A percentile compares a stretch with the other conserved stretches of the same genome.
Conservation (phyloP, 1,139 yeast genomes). For the Taphrina wiesneri region DNA sequence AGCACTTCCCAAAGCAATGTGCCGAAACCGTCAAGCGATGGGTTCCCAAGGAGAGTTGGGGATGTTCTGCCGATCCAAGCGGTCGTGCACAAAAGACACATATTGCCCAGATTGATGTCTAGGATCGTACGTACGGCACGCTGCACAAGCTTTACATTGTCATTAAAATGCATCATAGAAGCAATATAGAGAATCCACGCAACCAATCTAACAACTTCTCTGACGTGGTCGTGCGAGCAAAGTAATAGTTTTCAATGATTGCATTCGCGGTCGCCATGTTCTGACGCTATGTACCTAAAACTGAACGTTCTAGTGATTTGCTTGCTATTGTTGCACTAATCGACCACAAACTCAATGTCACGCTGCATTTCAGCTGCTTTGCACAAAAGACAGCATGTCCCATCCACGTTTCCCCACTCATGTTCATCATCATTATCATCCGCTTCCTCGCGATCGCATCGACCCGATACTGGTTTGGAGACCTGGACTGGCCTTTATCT, state of each 20-base stretch:
- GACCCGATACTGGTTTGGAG: background rate
- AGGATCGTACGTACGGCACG: constrained; percentile 42
- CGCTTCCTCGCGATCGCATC: background rate
- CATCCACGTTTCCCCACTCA: too few species aligned
- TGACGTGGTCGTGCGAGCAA: too few species aligned
- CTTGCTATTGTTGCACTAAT: background rate
- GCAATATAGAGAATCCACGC: background rate
- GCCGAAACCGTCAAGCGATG: constrained; percentile 98
- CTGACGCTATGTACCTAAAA: background rate
- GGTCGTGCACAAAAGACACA: constrained; percentile 57
- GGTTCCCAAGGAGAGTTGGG: constrained; percentile 99
- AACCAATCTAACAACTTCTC: too few species aligned
- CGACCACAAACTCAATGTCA: background rate
- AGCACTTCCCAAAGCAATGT: constrained; percentile 82
- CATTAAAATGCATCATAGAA: background rate
- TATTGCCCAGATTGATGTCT: constrained; percentile 16
- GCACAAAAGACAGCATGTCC: too few species aligned
- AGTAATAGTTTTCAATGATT: too few species aligned
- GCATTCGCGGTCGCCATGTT: constrained; percentile 6
- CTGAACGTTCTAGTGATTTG: background rate
- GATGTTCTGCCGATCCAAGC: constrained; percentile 97
- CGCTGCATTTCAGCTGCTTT: background rate
- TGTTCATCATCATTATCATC: too few species aligned
- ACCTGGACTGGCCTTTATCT: background rate
- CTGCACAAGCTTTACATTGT: background rate